Evolutionary conservation across 352 stramenopile genomes (phyloP), one percentile per base, ranked within the genome.

Genomic region (Pilasporangium apinafurcum): DNA sequence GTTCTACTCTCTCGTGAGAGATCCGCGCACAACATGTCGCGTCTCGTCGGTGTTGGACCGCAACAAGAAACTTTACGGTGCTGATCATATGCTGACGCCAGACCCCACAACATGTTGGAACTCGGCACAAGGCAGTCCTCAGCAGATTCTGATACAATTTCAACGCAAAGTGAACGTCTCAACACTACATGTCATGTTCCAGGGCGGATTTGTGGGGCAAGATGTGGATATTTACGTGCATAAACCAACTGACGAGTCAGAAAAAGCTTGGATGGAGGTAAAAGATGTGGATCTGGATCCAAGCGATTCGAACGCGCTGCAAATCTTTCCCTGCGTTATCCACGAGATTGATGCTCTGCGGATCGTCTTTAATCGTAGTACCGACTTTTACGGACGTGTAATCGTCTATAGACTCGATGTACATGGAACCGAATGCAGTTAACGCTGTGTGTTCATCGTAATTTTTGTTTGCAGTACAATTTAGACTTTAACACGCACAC

Each of bases 351-450:
- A 70, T 21, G 65, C 67, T 2, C 36, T 86, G 26, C 63, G 58
- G 16, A 44, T 89, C 47, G 62, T 40, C 18, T 86, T 86, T 36
- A 55, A 62, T 29, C 61, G 72, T 34, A 89, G 77, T 37, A 77
- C 56, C 25, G 77, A 89, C 54, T 86, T 89, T 21, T 89, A 80
- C 50, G 77, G 77, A 21, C 77, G 77, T 35, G 71, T 89, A 8
- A 64, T 83, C 31, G 59, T 89, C 39, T 89, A 86, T 44, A 46
- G 59, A 5, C 37, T 84, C 12, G 56, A 81, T 46, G 58, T 86
- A n/a, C 13, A 37, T 46, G 14, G 73, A n/a, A n/a, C n/a, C n/a
- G n/a, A n/a, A n/a, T n/a, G n/a, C n/a, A n/a, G n/a, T n/a, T n/a
- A n/a, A n/a, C n/a, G n/a, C n/a, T n/a, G n/a, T n/a, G n/a, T n/a